Percentiles rank a stretch among this genome's conserved stretches.
These are phyloP conservation scores for Cryoendolithus antarcticus DNA, from an alignment of 2,329 filamentous ascomycete species.

Conservation along the genomic window DNA sequence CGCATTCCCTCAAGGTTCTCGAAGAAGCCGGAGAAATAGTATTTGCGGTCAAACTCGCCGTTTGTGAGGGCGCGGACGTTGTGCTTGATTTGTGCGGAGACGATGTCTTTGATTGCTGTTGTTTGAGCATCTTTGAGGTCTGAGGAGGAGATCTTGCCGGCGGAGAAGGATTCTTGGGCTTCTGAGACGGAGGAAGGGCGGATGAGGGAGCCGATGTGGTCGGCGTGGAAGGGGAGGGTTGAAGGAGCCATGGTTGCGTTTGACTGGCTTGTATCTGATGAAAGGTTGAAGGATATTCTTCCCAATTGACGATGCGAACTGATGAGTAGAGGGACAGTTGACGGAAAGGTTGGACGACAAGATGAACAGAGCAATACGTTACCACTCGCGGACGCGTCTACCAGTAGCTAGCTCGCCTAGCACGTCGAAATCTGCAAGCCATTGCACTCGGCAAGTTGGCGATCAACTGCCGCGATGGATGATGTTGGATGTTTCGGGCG, in stretches of 20 bases:
- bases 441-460: too few species aligned
- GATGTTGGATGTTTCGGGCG: too few species aligned
- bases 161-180: constrained; percentile 44
- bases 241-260: constrained; percentile 14
- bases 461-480: too few species aligned
- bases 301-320: too few species aligned
- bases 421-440: too few species aligned
- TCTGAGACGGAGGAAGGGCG: constrained; percentile 51
- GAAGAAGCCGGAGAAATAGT: constrained; percentile 28
- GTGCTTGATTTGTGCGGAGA: constrained; percentile 51
- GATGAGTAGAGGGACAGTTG: too few species aligned
- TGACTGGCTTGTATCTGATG: too few species aligned
- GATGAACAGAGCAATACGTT: too few species aligned
- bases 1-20: constrained; percentile 27
- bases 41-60: constrained; percentile 49
- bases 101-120: constrained; percentile 51
- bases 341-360: too few species aligned
- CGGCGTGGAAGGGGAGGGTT: constrained; percentile 54
- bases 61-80: constrained; percentile 54
- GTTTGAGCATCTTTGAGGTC: constrained; percentile 52
- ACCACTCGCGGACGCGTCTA: too few species aligned
- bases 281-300: too few species aligned
- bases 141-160: constrained; percentile 41
- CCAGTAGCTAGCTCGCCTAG: too few species aligned
- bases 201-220: constrained; percentile 62